Base-by-base conservation (phyloP, 2,329 filamentous ascomycete species). In the Pezicula neosporulosa region DNA sequence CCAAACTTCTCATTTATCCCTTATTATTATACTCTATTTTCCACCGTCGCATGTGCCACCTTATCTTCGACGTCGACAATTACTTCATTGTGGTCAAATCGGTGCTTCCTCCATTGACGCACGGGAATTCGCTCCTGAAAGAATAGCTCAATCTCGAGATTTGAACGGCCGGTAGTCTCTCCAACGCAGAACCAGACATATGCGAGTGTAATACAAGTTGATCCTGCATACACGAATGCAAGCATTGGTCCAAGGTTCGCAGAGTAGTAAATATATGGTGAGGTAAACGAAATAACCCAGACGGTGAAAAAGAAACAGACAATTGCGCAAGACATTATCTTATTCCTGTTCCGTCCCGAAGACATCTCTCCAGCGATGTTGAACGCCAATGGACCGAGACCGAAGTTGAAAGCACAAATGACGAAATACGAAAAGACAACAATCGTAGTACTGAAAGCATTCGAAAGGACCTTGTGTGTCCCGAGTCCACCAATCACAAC, bases 341-440 rank as follows among this genome's bases (percentile, higher is more conserved):
- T 75, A 59, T 74, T 75, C 45, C 72, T 65, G 60, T 78, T 77
- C 13, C 68, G 69, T 4, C 75, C 75, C 21, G 76, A 72, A 0
- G 75, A 70, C 69, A 75, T 73, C 54, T 78, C 75, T 3, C 68
- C 70, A 27, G 71, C 71, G 37, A 75, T 69, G 0, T 72, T 70
- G 62, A 66, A 76, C 2, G 62, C 66, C 1, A 73, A 61, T 0
- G 74, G 70, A 1, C 72, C 73, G 61, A 67, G 68, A 13, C 68
- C 68, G 57, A 76, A 76, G 59, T 76, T 76, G 60, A 75, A 76
- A 10, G 67, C 68, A 18, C 67, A 66, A 53, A 72, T 72, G 49
- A 68, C 69, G 51, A 76, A 69, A 48, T 71, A 70, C 37, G 72
- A 61, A 56, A 75, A 74, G 48, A 73, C 70, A 4, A 72, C 70